Evolutionary conservation across 1,284 basidiomycete species (phyloP).

Genomic region (Singerocomus inundabilis): DNA sequence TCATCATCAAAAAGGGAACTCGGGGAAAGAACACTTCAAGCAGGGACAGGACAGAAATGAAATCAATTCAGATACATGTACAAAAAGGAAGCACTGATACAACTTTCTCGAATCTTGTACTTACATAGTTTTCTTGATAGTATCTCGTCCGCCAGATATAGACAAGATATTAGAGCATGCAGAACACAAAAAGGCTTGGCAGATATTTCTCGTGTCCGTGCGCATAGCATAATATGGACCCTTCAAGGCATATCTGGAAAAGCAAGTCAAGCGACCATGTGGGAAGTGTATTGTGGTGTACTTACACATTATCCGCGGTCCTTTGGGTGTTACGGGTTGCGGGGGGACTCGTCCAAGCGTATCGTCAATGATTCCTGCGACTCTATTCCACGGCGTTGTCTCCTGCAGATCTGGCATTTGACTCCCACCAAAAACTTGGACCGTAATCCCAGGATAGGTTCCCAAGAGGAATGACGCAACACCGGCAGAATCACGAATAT

Average conservation of each 20-base stretch:
- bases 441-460: conserved; percentile 12
- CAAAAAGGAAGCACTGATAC: background rate
- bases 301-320: conserved; percentile 20
- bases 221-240: background rate
- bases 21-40: background rate
- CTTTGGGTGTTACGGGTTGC: background rate
- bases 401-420: conserved; percentile 17
- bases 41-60: background rate
- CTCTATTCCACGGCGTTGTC: conserved; percentile 21
- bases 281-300: background rate
- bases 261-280: background rate
- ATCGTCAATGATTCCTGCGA: conserved; percentile 13
- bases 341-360: conserved; percentile 12
- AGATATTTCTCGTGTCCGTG: too few species aligned
- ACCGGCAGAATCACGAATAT: conserved; percentile 19
- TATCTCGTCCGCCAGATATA: background rate
- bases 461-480: conserved; percentile 21
- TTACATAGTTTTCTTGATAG: background rate
- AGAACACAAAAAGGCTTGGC: background rate
- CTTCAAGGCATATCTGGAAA: conserved; percentile 9
- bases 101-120: background rate
- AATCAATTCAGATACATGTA: background rate
- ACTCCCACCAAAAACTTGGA: conserved; percentile 2
- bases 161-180: background rate
- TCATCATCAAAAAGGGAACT: too few species aligned